phyloP scores from a whole-genome alignment of 106 monocot genomes.

The Triglochin maritima region DNA sequence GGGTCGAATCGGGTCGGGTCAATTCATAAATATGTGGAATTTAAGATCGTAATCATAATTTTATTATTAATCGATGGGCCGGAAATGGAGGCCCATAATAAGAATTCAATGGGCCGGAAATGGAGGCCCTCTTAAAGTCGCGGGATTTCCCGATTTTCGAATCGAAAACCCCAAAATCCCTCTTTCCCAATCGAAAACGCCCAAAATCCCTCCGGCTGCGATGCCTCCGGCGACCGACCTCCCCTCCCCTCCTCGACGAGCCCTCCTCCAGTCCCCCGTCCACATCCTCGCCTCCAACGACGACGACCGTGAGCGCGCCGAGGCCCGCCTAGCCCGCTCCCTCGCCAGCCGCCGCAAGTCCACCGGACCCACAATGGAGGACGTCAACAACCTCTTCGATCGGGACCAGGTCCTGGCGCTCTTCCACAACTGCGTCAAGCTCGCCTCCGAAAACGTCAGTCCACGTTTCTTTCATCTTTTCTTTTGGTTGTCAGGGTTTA shows the following conservation, averaged over 20 bases:
- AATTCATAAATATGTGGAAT: too few relatives aligned
- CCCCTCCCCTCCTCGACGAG: background rate
- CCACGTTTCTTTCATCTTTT: background rate
- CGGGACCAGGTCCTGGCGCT: conserved; percentile 78
- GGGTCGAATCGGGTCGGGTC: too few relatives aligned
- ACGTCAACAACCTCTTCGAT: conserved; percentile 24
- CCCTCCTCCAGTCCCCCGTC: conserved; percentile 27
- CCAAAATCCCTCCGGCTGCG: too few relatives aligned
- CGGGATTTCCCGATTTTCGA: too few relatives aligned
- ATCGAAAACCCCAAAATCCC: too few relatives aligned
- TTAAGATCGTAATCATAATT: too few relatives aligned
- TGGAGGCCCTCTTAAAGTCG: too few relatives aligned
- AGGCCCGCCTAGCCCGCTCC: conserved; percentile 60
- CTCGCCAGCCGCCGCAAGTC: conserved; percentile 47
- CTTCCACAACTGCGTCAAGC: conserved; percentile 94
- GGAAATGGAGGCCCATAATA: too few relatives aligned
- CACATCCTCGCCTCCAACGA: conserved; percentile 66
- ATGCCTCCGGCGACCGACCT: too few relatives aligned
- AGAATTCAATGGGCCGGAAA: too few relatives aligned
- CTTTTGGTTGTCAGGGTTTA: background rate
- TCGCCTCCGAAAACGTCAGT: conserved; percentile 80
- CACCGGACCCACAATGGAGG: conserved; percentile 7
- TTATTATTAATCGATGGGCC: too few relatives aligned
- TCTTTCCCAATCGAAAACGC: too few relatives aligned
- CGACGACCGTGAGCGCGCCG: conserved; percentile 85